phyloP scores from a whole-genome alignment of 805 yeast genomes.

The Zygosaccharomyces gambellarensis region DNA sequence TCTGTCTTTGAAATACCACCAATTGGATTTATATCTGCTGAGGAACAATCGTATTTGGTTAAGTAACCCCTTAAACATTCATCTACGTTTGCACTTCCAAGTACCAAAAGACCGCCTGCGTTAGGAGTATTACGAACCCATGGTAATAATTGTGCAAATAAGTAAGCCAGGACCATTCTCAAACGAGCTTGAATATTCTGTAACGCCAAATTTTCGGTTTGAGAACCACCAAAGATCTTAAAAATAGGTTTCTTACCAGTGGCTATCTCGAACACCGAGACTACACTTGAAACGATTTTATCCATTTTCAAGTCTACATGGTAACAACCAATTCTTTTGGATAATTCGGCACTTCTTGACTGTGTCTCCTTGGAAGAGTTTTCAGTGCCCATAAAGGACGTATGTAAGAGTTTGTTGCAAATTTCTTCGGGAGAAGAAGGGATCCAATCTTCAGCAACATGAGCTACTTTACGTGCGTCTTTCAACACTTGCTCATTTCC shows the following conservation, averaged over 20 bases:
- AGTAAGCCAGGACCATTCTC: conserved; percentile 89
- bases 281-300: conserved; percentile 65
- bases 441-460: conserved; percentile 50
- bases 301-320: conserved; percentile 95
- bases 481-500: conserved; percentile 70
- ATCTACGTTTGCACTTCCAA: conserved; percentile 96
- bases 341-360: conserved; percentile 69
- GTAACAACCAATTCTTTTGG: conserved; percentile 74
- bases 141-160: conserved; percentile 91
- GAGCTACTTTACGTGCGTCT: conserved; percentile 70
- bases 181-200: conserved; percentile 96
- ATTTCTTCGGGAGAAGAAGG: conserved; percentile 76
- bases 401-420: conserved; percentile 72
- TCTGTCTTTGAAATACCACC: conserved; percentile 98
- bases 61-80: conserved; percentile 93
- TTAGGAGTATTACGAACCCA: conserved; percentile 75
- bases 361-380: conserved; percentile 90
- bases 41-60: conserved; percentile 95
- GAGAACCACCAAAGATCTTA: conserved; percentile 90
- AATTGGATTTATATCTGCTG: conserved; percentile 96
- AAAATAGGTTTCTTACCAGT: conserved; percentile 87
- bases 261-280: conserved; percentile 74
- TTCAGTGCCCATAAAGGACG: conserved; percentile 93
- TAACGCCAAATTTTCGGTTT: conserved; percentile 84
- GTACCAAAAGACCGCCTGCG: conserved; percentile 71